Percentiles rank a stretch among this genome's conserved stretches.
Conservation (phyloP, 306 rosid species). For the Quercus parvula region DNA sequence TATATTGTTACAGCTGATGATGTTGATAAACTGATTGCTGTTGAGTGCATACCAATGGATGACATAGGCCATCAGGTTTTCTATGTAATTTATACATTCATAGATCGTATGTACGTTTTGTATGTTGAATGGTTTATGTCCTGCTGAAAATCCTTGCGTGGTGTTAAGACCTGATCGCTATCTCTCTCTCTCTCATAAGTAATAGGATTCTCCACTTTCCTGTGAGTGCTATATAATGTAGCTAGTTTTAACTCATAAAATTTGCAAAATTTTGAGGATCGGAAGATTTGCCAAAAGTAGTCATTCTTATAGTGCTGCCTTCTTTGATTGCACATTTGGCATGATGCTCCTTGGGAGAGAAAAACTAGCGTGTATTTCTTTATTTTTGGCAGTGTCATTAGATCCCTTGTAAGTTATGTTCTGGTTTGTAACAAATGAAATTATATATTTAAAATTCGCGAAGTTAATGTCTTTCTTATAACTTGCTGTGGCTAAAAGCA, state of each 20-base stretch:
- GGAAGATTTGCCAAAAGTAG: neutral
- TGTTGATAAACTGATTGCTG: conserved; percentile 86
- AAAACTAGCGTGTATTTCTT: neutral
- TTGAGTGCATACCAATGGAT: conserved; percentile 98
- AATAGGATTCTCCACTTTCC: neutral
- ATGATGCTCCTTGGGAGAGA: neutral
- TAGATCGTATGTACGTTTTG: neutral
- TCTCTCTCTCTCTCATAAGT: neutral
- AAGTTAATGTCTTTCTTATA: neutral
- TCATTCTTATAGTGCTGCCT: neutral
- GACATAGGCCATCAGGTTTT: conserved; percentile 91
- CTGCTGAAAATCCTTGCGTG: neutral
- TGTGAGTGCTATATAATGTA: neutral
- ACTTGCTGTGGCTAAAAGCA: neutral
- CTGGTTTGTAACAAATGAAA: neutral
- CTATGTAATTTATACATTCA: conserved; percentile 11
- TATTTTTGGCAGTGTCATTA: neutral
- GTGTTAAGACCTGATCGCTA: too few species aligned
- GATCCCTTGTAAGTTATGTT: neutral
- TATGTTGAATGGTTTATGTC: neutral
- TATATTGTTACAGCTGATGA: conserved; percentile 90
- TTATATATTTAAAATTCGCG: neutral
- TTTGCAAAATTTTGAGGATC: neutral
- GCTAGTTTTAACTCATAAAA: neutral
- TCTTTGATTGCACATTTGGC: neutral